Percentiles rank a stretch among this genome's conserved stretches.
Evolutionary conservation across 2,329 filamentous ascomycete species (phyloP).

Genomic region (Arthrobotrys sinensis): DNA sequence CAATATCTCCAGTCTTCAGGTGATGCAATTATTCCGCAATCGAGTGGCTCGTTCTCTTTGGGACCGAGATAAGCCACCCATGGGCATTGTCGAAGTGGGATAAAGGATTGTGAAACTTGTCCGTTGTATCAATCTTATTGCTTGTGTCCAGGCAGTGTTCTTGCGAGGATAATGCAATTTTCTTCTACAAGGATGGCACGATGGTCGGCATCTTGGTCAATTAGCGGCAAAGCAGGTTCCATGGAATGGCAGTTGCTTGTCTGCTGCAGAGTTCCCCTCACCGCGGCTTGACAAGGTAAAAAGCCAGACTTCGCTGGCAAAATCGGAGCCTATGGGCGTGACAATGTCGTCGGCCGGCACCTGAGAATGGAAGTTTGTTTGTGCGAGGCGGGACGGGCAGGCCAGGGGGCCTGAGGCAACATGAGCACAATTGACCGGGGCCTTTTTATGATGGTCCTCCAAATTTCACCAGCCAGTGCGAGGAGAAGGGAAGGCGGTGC

Average conservation of each 20-base stretch:
- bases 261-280: conserved; percentile 37
- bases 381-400: conserved; percentile 32
- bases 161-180: conserved; percentile 13
- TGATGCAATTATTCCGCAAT: conserved; percentile 60
- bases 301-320: conserved; percentile 17
- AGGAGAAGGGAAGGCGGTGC: conserved; percentile 21
- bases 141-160: conserved; percentile 19
- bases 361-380: conserved; percentile 53
- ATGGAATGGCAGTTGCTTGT: conserved; percentile 49
- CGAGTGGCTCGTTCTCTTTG: conserved; percentile 27
- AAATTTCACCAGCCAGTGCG: conserved; percentile 28
- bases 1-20: conserved; percentile 29
- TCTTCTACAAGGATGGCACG: conserved; percentile 5
- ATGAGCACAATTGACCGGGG: conserved; percentile 40
- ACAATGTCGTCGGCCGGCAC: conserved; percentile 15
- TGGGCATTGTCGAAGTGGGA: conserved; percentile 19
- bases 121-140: conserved; percentile 41
- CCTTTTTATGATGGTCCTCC: conserved; percentile 30
- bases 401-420: conserved; percentile 50
- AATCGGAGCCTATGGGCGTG: conserved; percentile 8
- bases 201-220: background rate
- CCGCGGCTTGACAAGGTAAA: conserved; percentile 31
- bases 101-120: conserved; percentile 48
- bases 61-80: conserved; percentile 32
- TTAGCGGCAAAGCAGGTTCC: conserved; percentile 36